phyloP scores from a whole-genome alignment of 2,329 filamentous ascomycete species.

The Pseudopithomyces maydicus region DNA sequence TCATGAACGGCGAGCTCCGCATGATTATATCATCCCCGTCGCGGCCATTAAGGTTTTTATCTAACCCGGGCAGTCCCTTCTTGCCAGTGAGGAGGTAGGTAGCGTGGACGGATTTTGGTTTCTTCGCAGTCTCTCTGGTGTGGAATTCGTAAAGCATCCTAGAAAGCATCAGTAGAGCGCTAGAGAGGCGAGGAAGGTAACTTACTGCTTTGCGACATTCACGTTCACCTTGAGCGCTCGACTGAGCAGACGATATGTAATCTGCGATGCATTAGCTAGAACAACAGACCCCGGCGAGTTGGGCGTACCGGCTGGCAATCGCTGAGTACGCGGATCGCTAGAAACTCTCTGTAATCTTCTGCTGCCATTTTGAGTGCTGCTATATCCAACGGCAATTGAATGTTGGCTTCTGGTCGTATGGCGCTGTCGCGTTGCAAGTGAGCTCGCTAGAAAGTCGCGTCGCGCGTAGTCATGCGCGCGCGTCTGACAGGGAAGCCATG shows the following conservation, averaged over 20 bases:
- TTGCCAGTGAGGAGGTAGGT: slow-evolving; percentile 87
- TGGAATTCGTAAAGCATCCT: slow-evolving; percentile 92
- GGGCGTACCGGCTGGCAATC: slow-evolving; percentile 70
- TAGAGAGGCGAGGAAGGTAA: background rate
- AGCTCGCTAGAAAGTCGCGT: slow-evolving; percentile 16
- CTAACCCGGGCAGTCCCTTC: slow-evolving; percentile 48
- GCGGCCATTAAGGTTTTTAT: slow-evolving; percentile 45
- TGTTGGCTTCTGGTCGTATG: background rate
- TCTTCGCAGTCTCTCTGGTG: slow-evolving; percentile 74
- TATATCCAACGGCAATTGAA: background rate
- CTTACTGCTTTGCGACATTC: slow-evolving; percentile 86
- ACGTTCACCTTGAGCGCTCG: slow-evolving; percentile 82
- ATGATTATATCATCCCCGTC: slow-evolving; percentile 71
- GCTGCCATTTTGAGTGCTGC: slow-evolving; percentile 50
- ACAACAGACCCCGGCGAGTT: background rate
- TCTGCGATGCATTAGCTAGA: slow-evolving; percentile 54
- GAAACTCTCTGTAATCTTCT: slow-evolving; percentile 69
- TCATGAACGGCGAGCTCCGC: slow-evolving; percentile 70
- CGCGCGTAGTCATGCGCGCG: slow-evolving; percentile 34
- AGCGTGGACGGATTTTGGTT: slow-evolving; percentile 77
- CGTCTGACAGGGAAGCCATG: slow-evolving; percentile 30
- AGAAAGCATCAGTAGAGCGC: slow-evolving; percentile 20
- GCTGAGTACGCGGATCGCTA: slow-evolving; percentile 76
- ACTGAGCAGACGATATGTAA: slow-evolving; percentile 86
- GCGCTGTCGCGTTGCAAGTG: slow-evolving; percentile 6